Base-by-base conservation (phyloP, 1,284 basidiomycete genomes). In the Boletus hoseneyae region DNA sequence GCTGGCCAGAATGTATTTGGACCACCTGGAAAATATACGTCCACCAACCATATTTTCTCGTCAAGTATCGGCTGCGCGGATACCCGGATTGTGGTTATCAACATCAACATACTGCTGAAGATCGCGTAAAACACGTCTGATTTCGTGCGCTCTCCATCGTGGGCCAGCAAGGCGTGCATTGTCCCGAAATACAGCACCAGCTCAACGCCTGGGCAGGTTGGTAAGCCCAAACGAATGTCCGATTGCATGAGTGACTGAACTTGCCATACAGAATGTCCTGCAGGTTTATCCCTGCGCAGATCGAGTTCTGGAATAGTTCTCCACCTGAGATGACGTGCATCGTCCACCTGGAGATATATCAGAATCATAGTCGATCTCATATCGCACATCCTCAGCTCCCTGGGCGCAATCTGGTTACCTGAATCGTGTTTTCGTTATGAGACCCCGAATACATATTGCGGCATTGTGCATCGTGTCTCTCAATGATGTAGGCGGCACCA, bases 211-310 rank as follows among this genome's bases (percentile, higher is more conserved):
- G 39, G 13, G 10, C 10, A 2, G 9, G 27, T 29, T 29, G 27
- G 27, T 29, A 15, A 35, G 21, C 8, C n/a, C 10, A 16, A 2
- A 41, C 13, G 7, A 21, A 4, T 29, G 16, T 38, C 21, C 42
- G 42, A 39, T 19, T 1, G 2, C 10, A n/a, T 35, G 15, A 3
- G 7, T 16, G 27, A 15, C 21, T 16, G 6, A 4, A 52, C 61
- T 50, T 34, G 60, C 62, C 62, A 45, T 63, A 63, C 39, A 66
- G 29, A 23, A 64, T 61, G 19, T 59, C 18, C 23, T 65, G 33
- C 10, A 65, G 11, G 32, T 54, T 62, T 21, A 64, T 63, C 40
- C 61, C 62, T 19, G 65, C 59, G 8, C 61, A 63, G 8, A 65
- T 34, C 9, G 64, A 37, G 8, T 53, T 63, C 39, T 63, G 62